Base-by-base conservation (phyloP, 768 basidiomycete species). In the Cubamyces sp. region DNA sequence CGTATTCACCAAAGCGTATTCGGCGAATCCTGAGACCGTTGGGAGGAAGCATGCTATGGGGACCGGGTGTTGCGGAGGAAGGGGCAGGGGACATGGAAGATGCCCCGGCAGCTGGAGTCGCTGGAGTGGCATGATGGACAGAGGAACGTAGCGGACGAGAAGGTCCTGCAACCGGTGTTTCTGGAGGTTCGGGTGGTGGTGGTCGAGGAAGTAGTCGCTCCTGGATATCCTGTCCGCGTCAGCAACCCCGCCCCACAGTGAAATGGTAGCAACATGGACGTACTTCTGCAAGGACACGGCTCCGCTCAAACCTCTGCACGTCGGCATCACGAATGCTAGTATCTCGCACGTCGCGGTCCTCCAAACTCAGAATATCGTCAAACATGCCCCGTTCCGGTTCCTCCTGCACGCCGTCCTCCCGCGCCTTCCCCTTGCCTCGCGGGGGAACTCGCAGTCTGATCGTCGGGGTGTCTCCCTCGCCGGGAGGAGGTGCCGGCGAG, bases 1-100 rank as follows among this genome's bases (percentile, higher is more conserved):
- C 95, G 72, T 81, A 96, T 58, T 85, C 81, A 26, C 96, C 96
- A 68, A 98, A 96, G 28, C 94, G 87, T 64, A 98, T 94, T 57
- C 84, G 86, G 57, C 87, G 89, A 80, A 96, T 97, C 65, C 88
- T 87, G 47, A 90, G 82, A 28, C 74, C 76, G 34, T 74, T 71
- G 1, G 82, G 72, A 46, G 78, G 74, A 34, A 84, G 70, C 18
- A 86, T 88, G 19, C 49, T 68, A 69, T 51, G 77, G 69, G 41
- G 80, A 76, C 19, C 82, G 78, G 62, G 82, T 73, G 59, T 75
- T 6, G 61, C 48, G 15, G 63, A 46, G 18, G 68, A 57, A 25
- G 76, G 49, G 68, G 76, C n/a, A 76, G 78, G 56, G 77, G 81
- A 58, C 74, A 78, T 76, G 57, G 75, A 74, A 60, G 69, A 65